Conservation (phyloP, 139 green algal species). For the Tetraselmis striata region DNA sequence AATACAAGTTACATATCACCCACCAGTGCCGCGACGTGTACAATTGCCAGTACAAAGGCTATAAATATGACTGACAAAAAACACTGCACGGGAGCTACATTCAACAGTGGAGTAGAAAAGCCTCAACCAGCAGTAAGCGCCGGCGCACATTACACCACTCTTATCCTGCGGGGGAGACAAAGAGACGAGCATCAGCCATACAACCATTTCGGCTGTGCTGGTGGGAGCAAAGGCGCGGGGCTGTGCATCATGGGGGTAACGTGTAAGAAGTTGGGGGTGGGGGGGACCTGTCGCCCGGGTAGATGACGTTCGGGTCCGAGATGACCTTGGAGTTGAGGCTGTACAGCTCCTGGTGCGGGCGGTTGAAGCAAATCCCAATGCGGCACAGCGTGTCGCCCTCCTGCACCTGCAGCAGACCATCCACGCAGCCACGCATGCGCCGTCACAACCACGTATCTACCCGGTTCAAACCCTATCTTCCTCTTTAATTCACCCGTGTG, state of each 20-base stretch:
- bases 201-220: neutral
- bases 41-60: too few species aligned
- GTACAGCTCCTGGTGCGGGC: conserved; percentile 4
- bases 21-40: too few species aligned
- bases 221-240: neutral
- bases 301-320: conserved; percentile 10
- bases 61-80: too few species aligned
- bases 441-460: neutral
- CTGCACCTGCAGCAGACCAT: conserved; percentile 5
- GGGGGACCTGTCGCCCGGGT: conserved; percentile 10
- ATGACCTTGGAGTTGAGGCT: conserved; percentile 7
- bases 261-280: neutral
- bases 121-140: too few species aligned
- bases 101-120: too few species aligned
- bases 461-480: neutral
- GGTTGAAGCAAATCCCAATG: conserved; percentile 19
- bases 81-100: too few species aligned
- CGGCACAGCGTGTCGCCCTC: conserved; percentile 12
- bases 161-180: neutral
- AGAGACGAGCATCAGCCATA: neutral
- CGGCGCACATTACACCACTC: neutral
- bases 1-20: too few species aligned
- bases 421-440: neutral
- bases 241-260: neutral
- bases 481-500: too few species aligned